Evolutionary conservation across 1,139 yeast genomes (phyloP), one percentile per base, ranked within the genome.

Genomic region (Candida sanyaensis): DNA sequence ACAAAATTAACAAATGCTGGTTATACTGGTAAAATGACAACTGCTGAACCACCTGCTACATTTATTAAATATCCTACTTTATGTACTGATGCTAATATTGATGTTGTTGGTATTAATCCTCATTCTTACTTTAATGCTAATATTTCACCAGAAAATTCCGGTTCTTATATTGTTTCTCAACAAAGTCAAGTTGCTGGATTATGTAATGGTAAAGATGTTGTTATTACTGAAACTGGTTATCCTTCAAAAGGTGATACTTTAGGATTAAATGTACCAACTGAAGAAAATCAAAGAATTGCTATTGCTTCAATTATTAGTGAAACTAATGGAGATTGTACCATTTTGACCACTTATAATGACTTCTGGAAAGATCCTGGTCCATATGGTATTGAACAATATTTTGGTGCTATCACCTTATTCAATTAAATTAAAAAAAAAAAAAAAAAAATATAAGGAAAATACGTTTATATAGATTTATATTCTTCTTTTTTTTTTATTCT

Each of bases 291-390:
- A 71, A 63, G 68, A 50, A 71, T 74, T 46, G 97, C 97, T 8
- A 76, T 91, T 47, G 66, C 75, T 50, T 69, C 82, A 28, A 82
- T 88, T 40, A 68, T 89, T 44, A 71, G 79, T 26, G 77, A 73
- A 41, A 69, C 85, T 44, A 81, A 82, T 41, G 73, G 80, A 42
- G 82, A 84, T 43, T 81, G 82, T 43, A 86, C 92, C 5, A 80
- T 91, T 52, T 76, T 91, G 59, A 83, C 96, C 17, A 83, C 91
- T 12, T 89, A 68, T 66, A 75, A 91, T 62, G 97, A 91, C 64
- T 75, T 68, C 68, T 91, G 97, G 97, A 91, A 91, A 66, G 60
- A 65, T n/a, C 92, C 96, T 28, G 97, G 97, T 49, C 77, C 80
- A 3, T 84, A 88, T 65, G 86, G 85, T 54, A 84, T 91, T 60